Evolutionary conservation across 2,329 filamentous ascomycete species (phyloP).

Genomic region (Colletotrichum neosansevieriae): DNA sequence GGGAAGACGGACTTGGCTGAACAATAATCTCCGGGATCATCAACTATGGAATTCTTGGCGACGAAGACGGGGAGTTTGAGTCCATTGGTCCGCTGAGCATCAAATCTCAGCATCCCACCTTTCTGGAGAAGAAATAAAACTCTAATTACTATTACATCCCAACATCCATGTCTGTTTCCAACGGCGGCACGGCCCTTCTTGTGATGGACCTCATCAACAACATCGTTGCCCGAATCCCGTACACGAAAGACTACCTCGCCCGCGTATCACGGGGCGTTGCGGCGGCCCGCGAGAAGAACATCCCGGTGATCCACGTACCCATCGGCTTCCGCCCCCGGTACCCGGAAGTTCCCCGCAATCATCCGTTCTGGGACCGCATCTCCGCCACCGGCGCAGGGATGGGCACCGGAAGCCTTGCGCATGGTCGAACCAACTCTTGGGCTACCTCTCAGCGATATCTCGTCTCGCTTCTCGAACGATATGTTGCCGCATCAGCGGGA

Average conservation of each 20-base stretch:
- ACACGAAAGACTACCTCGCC: neutral
- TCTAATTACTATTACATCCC: neutral
- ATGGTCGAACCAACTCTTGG: too few relatives aligned
- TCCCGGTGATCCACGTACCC: constrained; percentile 11
- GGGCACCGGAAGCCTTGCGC: too few relatives aligned
- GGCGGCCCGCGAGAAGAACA: constrained; percentile 2
- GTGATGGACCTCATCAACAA: constrained; percentile 9
- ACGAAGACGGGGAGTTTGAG: neutral
- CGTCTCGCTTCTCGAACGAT: too few relatives aligned
- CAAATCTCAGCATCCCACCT: neutral
- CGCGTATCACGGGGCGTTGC: neutral
- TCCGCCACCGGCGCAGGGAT: too few relatives aligned
- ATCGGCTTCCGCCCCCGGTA: constrained; percentile 12
- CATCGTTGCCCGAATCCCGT: neutral
- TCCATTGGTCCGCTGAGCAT: too few relatives aligned
- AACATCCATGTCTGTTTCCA: neutral
- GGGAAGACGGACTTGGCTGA: neutral
- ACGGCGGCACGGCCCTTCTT: neutral
- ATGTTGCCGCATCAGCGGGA: too few relatives aligned
- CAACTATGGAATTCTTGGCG: constrained; percentile 3
- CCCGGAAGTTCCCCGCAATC: constrained; percentile 8
- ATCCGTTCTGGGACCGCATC: constrained; percentile 4
- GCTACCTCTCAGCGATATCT: too few relatives aligned
- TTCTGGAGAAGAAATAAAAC: neutral
- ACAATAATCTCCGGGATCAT: constrained; percentile 5